phyloP scores from a whole-genome alignment of 1,284 basidiomycete genomes.

The Gastroboletus turbinatus region DNA sequence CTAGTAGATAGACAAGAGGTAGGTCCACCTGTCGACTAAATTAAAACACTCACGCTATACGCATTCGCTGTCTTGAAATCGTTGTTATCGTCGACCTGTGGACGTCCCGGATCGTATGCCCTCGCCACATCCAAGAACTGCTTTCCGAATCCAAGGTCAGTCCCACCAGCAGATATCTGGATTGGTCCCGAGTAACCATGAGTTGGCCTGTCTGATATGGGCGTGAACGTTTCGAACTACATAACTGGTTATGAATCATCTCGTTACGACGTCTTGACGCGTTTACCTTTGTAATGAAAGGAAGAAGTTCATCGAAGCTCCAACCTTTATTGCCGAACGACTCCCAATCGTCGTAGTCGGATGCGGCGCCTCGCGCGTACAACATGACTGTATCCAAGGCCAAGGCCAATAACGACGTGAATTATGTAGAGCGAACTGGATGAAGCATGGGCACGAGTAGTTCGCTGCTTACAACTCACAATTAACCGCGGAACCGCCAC shows the following conservation, averaged over 20 bases:
- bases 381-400: constrained; percentile 43
- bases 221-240: constrained; percentile 54
- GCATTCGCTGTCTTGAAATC: constrained; percentile 41
- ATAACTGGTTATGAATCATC: neutral
- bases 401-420: constrained; percentile 12
- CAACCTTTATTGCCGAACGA: constrained; percentile 52
- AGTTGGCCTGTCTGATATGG: constrained; percentile 30
- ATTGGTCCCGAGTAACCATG: constrained; percentile 58
- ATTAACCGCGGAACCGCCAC: constrained; percentile 58
- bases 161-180: constrained; percentile 45
- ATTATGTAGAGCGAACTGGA: neutral
- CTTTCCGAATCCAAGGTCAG: constrained; percentile 38
- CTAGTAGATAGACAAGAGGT: neutral
- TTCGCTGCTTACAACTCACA: constrained; percentile 39
- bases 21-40: neutral
- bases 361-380: constrained; percentile 54
- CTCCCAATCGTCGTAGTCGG: constrained; percentile 62
- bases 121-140: constrained; percentile 46
- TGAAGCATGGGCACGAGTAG: neutral
- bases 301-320: constrained; percentile 45
- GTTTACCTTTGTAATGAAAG: constrained; percentile 50
- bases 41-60: constrained; percentile 43
- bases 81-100: constrained; percentile 44
- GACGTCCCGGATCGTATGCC: constrained; percentile 45
- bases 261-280: too few relatives aligned